A percentile compares a stretch with the other conserved stretches of the same genome.
Conservation (phyloP, 2,329 filamentous ascomycete genomes). For the Trichothecium roseum region DNA sequence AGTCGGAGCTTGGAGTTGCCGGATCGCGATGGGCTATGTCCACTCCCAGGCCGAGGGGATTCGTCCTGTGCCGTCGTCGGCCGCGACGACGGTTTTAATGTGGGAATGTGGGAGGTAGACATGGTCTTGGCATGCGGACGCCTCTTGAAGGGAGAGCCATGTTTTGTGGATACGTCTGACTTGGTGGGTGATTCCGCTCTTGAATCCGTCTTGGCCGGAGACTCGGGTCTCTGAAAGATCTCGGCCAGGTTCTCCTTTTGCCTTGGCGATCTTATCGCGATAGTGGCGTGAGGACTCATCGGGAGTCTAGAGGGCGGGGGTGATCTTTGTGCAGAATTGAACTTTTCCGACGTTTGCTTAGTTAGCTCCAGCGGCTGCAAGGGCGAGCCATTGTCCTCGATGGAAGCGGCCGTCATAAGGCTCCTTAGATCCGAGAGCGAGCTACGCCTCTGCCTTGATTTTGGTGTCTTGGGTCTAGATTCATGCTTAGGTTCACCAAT, state of each 20-base stretch:
- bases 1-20: slow-evolving; percentile 48
- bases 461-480: slow-evolving; percentile 30
- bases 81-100: slow-evolving; percentile 29
- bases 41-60: slow-evolving; percentile 12
- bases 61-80: slow-evolving; percentile 15
- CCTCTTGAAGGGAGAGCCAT: slow-evolving; percentile 15
- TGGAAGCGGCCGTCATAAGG: slow-evolving; percentile 51
- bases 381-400: slow-evolving; percentile 24
- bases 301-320: slow-evolving; percentile 40
- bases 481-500: slow-evolving; percentile 47
- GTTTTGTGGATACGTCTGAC: slow-evolving; percentile 8
- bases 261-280: slow-evolving; percentile 28
- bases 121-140: slow-evolving; percentile 36
- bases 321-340: slow-evolving; percentile 40
- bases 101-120: slow-evolving; percentile 45
- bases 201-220: slow-evolving; percentile 4
- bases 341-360: slow-evolving; percentile 44
- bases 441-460: slow-evolving; percentile 79
- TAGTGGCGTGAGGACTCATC: slow-evolving; percentile 32
- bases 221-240: slow-evolving; percentile 11
- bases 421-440: slow-evolving; percentile 78
- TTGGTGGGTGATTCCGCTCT: slow-evolving; percentile 9
- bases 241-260: slow-evolving; percentile 37
- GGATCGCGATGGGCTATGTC: slow-evolving; percentile 9
- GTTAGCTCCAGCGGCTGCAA: slow-evolving; percentile 40